A percentile compares a stretch with the other conserved stretches of the same genome.
phyloP scores from a whole-genome alignment of 441 rosid genomes.

The Adansonia grandidieri region DNA sequence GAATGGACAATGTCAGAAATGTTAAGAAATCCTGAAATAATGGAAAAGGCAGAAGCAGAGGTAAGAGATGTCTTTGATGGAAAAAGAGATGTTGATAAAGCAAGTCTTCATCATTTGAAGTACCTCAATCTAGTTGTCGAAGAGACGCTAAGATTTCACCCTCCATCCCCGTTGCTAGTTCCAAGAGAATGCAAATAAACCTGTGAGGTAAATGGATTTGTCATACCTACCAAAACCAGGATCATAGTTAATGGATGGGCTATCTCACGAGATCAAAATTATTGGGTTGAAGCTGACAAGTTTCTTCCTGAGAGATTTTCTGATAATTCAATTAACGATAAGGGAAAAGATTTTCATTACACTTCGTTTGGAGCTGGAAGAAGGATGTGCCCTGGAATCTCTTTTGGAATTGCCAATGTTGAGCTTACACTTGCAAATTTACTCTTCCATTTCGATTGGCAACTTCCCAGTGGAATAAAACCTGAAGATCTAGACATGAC shows the following conservation, averaged over 20 bases:
- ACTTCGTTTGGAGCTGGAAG: constrained; percentile 41
- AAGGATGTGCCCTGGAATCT: constrained; percentile 35
- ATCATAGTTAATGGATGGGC: constrained; percentile 31
- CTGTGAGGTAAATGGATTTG: constrained; percentile 17
- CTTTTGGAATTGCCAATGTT: constrained; percentile 30
- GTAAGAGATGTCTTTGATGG: constrained; percentile 25
- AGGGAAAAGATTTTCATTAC: constrained; percentile 31
- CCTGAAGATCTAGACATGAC: constrained; percentile 30
- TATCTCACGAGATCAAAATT: constrained; percentile 12
- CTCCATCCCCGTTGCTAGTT: constrained; percentile 24
- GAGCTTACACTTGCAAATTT: constrained; percentile 37
- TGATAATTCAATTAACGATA: constrained; percentile 23
- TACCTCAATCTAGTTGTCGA: constrained; percentile 33
- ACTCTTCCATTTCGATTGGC: constrained; percentile 39
- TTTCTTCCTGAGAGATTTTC: constrained; percentile 33
- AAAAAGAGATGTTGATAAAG: constrained; percentile 23
- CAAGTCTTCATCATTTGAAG: constrained; percentile 18
- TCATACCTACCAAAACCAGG: constrained; percentile 29
- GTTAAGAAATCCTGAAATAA: constrained; percentile 29
- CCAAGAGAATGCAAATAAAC: constrained; percentile 29
- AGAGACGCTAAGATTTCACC: constrained; percentile 26
- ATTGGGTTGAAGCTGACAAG: constrained; percentile 28
- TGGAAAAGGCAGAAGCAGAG: constrained; percentile 29
- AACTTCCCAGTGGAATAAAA: constrained; percentile 29
- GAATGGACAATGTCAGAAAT: constrained; percentile 38